Percentiles rank a stretch among this genome's conserved stretches.
These are phyloP conservation scores for Athelia psychrophila DNA, from an alignment of 1,284 basidiomycete genomes.

Conservation along the genomic window DNA sequence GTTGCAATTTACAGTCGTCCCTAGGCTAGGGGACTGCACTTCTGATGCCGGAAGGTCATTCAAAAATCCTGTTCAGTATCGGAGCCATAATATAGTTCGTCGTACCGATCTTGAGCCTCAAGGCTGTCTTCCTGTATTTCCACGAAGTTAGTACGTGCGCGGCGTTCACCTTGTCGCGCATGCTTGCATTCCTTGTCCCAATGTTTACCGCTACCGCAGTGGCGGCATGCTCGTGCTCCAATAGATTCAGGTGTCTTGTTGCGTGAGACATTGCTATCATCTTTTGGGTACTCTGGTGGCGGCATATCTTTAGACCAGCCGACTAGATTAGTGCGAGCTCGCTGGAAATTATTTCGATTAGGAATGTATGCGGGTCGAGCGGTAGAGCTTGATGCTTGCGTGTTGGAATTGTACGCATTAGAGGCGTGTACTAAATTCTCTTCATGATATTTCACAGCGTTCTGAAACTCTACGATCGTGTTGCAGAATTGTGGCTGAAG, in stretches of 20 bases:
- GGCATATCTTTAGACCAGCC: conserved; percentile 3
- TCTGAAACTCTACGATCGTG: conserved; percentile 7
- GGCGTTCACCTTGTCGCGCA: conserved; percentile 9
- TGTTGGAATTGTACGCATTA: conserved; percentile 4
- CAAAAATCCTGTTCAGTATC: conserved; percentile 11
- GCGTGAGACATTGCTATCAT: conserved; percentile 24
- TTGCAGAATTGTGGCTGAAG: conserved; percentile 9
- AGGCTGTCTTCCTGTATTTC: conserved; percentile 11
- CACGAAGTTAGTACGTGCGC: conserved; percentile 15
- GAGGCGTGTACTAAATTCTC: too few species aligned
- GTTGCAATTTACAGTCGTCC: too few species aligned
- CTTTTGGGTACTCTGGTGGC: conserved; percentile 22
- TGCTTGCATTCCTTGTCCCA: conserved; percentile 31
- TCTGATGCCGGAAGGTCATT: conserved; percentile 7
- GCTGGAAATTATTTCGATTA: too few species aligned
- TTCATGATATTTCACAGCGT: too few species aligned
- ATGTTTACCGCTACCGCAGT: conserved; percentile 32
- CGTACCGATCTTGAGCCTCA: conserved; percentile 13
- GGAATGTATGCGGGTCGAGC: too few species aligned
- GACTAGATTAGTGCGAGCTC: conserved; percentile 5
- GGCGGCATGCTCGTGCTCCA: conserved; percentile 28
- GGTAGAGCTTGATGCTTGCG: not conserved
- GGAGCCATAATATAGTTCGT: conserved; percentile 14
- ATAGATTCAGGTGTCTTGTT: conserved; percentile 23
- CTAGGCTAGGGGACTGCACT: too few species aligned